Conservation (phyloP, 2,329 filamentous ascomycete genomes). For the Arthrinium phaeospermum region DNA sequence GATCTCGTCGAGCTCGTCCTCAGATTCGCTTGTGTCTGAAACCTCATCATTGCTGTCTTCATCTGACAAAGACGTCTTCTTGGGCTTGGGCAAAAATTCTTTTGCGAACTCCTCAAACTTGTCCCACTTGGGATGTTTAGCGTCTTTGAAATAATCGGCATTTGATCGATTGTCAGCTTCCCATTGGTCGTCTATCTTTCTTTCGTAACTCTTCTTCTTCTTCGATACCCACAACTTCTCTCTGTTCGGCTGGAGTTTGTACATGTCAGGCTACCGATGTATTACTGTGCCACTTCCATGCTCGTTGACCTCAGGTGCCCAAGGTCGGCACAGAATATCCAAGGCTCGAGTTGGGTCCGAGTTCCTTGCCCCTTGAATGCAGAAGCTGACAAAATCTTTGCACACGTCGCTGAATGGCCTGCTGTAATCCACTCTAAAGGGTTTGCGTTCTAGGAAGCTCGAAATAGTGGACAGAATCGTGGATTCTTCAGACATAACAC, state of each 20-base stretch:
- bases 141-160: too few relatives aligned
- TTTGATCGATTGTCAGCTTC: neutral
- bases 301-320: neutral
- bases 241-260: neutral
- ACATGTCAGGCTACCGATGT: neutral
- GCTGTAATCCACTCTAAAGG: conserved; percentile 41
- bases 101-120: neutral
- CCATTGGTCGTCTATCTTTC: neutral
- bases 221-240: too few relatives aligned
- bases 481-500: neutral
- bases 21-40: too few relatives aligned
- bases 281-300: too few relatives aligned
- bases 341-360: conserved; percentile 27
- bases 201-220: too few relatives aligned
- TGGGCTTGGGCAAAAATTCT: neutral
- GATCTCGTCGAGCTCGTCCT: too few relatives aligned
- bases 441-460: conserved; percentile 30
- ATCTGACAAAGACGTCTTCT: too few relatives aligned
- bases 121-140: neutral
- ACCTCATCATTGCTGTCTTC: neutral
- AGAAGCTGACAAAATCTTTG: conserved; percentile 42
- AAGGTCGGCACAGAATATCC: neutral
- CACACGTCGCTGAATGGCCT: conserved; percentile 38
- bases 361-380: conserved; percentile 29
- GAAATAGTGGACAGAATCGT: conserved; percentile 14